Evolutionary conservation across 495 filamentous ascomycete species (phyloP).

Genomic region (Daldinia vernicosa): DNA sequence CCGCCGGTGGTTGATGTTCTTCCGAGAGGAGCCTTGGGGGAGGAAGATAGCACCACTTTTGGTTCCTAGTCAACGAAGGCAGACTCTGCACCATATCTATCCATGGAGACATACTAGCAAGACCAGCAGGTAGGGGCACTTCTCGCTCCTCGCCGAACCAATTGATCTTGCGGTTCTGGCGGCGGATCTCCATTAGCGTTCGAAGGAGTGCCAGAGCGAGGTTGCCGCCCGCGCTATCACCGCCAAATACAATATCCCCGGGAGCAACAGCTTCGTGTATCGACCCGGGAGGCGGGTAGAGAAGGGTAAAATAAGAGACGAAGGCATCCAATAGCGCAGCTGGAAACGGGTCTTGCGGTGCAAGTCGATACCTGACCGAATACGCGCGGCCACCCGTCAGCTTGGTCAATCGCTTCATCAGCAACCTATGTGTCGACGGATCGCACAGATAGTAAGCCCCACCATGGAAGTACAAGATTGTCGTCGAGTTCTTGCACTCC

Average conservation of each 20-base stretch:
- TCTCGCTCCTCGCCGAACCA: constrained; percentile 68
- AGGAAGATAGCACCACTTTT: constrained; percentile 78
- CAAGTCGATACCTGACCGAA: constrained; percentile 85
- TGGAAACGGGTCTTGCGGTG: constrained; percentile 86
- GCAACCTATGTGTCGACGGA: constrained; percentile 68
- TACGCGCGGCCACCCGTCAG: constrained; percentile 68
- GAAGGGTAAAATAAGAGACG: constrained; percentile 80
- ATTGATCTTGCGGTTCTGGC: constrained; percentile 57
- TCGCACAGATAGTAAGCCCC: constrained; percentile 87
- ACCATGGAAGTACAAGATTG: constrained; percentile 88
- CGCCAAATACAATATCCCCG: constrained; percentile 77
- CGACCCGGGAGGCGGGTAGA: constrained; percentile 79
- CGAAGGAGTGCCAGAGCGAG: constrained; percentile 76
- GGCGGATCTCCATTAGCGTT: constrained; percentile 74
- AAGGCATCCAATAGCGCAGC: constrained; percentile 85
- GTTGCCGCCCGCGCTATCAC: constrained; percentile 91
- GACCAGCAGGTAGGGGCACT: constrained; percentile 75
- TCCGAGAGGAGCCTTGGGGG: constrained; percentile 48
- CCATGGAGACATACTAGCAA: constrained; percentile 76
- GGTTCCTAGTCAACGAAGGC: constrained; percentile 72
- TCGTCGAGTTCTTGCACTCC: constrained; percentile 71
- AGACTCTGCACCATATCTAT: constrained; percentile 77
- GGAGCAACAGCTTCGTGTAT: constrained; percentile 75
- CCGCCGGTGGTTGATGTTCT: constrained; percentile 57
- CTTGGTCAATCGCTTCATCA: constrained; percentile 60